Base-by-base conservation (phyloP, 768 basidiomycete species). In the Lactifluus pinguis region DNA sequence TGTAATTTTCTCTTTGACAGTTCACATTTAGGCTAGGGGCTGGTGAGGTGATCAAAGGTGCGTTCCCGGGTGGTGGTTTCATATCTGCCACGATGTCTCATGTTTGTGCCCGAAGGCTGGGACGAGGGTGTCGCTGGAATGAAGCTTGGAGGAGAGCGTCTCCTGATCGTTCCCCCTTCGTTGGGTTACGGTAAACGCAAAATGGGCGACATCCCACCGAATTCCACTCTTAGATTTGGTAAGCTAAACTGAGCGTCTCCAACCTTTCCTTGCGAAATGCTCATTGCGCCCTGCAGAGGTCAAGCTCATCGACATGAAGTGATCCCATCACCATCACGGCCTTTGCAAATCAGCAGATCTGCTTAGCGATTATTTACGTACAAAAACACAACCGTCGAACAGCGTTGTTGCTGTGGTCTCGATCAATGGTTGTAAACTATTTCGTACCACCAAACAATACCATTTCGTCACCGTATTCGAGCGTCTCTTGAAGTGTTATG, bases 1-100 rank as follows among this genome's bases (percentile, higher is more conserved):
- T 39, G 59, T 67, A 57, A 67, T 39, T 29, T 50, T 34, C 44
- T 21, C 34, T 29, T 44, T 25, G 60, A 59, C 66, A 91, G 82
- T 88, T 93, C 73, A 73, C 75, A 47, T 94, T 94, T 80, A 79
- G 74, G 34, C 79, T 98, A 25, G 95, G 95, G 41, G 76, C 81
- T 60, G 92, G 91, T 29, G 87, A 95, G 70, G 95, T 98, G 55
- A 97, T 98, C 74, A 92, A 92, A 77, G 89, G 87, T 85, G 59
- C 49, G 75, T 62, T 48, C 44, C 50, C 47, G 19, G 44, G 19
- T 6, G 32, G 21, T 13, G 6, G 13, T 47, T 30, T 63, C 34
- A 19, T 19, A 17, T 69, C 50, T 21, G 53, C 42, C 15, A 55
- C 11, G 49, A 17, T 48, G 34, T 32, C 34, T 52, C 44, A 19